Evolutionary conservation across 73 alveolate species (phyloP), one percentile per base, ranked within the genome.

Genomic region (Stentor roeselii): DNA sequence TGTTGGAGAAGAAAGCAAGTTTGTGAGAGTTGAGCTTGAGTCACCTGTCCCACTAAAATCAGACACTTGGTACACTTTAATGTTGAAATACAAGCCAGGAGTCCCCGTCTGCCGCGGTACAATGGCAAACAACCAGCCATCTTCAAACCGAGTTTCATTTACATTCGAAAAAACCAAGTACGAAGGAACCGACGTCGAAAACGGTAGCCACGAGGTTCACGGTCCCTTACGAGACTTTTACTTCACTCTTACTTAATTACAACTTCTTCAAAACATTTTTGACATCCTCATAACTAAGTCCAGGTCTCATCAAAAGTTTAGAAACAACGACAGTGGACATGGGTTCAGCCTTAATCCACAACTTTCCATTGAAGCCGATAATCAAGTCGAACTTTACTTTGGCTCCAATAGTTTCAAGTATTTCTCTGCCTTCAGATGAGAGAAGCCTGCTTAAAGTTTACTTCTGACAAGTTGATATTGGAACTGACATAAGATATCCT

Each of bases 331-430:
- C n/a, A n/a, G n/a, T n/a, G n/a, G n/a, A n/a, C n/a, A n/a, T n/a
- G n/a, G n/a, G n/a, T n/a, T n/a, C n/a, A 27, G 84, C 14, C 30
- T 39, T 76, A 15, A 76, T 34, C 39, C 84, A 76, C 21, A 76
- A 21, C 39, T 76, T 76, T 1, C 84, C 84, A 41, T 76, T 76
- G 39, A 21, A 76, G 1, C 84, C 84, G 6, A 76, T 34, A 37
- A 41, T 67, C 0, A 76, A 27, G 21, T 76, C 84, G 39, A 76
- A 76, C 36, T 37, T 37, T 15, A 37, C 6, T 21, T 21, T 14
- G n/a, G 32, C n/a, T 15, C 84, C 84, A 1, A 76, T 6, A 32
- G 36, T 15, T 39, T 37, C 60, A 1, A 41, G 30, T 21, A 15
- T 37, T 14, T 3, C 39, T 1, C 15, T n/a, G 21, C 84, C 84